Base-by-base conservation (phyloP, 441 rosid species). In the Macaranga tanarius region DNA sequence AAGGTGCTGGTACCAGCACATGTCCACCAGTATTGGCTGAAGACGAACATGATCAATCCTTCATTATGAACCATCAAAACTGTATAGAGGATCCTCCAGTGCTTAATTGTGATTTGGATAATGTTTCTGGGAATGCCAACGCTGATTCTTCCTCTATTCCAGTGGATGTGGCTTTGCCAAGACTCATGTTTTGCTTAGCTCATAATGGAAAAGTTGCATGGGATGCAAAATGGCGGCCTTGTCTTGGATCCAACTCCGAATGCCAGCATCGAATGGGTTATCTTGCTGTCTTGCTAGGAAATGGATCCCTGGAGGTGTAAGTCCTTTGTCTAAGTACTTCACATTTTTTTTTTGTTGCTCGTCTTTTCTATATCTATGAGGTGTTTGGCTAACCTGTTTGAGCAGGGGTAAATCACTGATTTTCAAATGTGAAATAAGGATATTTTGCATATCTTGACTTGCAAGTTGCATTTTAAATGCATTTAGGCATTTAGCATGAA, bases 131-230 rank as follows among this genome's bases (percentile, higher is more conserved):
- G 20, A 80, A 67, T 47, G 61, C 26, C 38, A 74, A 75, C 70
- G 68, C 62, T 20, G 67, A 55, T 64, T 67, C 78, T 73, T 71
- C 72, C 75, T 69, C 79, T 59, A 67, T 88, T 60, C 81, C 86
- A 2, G 77, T 76, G 76, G 86, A 85, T 76, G 73, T 84, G 60
- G 82, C 87, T 55, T 83, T 92, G 60, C 98, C 98, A 69, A 89
- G 90, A 80, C 78, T 88, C 72, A 86, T 92, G 54, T 73, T 91
- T 65, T 95, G 97, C 85, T 82, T 95, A 25, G 94, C 97, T 72
- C 98, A 93, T 80, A 86, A 88, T 76, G 99, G 95, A 81, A 91
- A 91, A 86, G 97, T 91, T 80, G 95, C 81, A 22, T 91, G 97
- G 97, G 98, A 93, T 78, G 87, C 90, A 63, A 93, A 95, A 84